Conservation (phyloP, 768 basidiomycete species). For the Cytidiella melzeri region DNA sequence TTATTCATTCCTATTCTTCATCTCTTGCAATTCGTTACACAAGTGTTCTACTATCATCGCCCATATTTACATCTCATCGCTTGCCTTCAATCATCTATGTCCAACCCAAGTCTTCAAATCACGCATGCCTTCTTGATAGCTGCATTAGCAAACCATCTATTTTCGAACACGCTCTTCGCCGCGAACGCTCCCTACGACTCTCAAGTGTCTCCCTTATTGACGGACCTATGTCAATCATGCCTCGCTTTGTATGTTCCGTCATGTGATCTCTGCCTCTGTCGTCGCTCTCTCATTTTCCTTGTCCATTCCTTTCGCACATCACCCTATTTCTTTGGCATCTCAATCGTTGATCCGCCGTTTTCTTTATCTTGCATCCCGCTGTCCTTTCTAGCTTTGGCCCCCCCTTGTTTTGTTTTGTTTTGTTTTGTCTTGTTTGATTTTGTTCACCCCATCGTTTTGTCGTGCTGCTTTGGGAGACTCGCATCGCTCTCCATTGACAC, state of each 20-base stretch:
- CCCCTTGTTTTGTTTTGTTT: conserved; percentile 10
- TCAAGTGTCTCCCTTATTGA: neutral
- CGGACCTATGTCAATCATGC: neutral
- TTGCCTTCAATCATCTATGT: conserved; percentile 4
- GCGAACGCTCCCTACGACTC: neutral
- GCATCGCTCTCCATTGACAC: neutral
- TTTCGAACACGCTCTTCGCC: neutral
- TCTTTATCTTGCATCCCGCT: neutral
- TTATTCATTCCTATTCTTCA: neutral
- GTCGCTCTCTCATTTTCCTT: neutral
- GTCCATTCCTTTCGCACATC: neutral
- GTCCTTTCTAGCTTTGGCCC: conserved; percentile 1
- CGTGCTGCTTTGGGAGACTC: neutral
- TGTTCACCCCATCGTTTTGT: neutral
- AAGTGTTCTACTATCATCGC: conserved; percentile 11
- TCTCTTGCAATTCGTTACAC: conserved; percentile 6
- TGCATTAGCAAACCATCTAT: neutral
- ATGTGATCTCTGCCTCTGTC: neutral
- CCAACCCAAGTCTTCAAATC: too few relatives aligned
- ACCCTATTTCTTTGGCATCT: neutral
- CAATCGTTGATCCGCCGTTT: neutral
- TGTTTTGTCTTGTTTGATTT: neutral
- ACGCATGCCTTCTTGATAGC: too few relatives aligned
- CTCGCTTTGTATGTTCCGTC: neutral
- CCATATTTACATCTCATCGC: conserved; percentile 3